Evolutionary conservation across 2,329 filamentous ascomycete genomes (phyloP).

Genomic region (Paecilomyces formosus): DNA sequence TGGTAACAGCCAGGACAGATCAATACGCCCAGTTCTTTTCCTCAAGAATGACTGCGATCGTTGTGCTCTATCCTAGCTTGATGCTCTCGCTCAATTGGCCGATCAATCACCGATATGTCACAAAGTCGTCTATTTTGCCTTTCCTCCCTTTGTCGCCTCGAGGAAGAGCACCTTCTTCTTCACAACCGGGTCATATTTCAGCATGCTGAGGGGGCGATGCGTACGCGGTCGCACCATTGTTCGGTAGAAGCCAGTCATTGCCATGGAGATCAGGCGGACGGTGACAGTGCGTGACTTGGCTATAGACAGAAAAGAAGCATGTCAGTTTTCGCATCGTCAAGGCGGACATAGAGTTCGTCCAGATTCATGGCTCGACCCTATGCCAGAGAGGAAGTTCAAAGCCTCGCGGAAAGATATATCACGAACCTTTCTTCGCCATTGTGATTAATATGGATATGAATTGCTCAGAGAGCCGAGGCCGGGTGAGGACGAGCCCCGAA

Average conservation of each 20-base stretch:
- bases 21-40: neutral
- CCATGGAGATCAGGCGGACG: slow-evolving; percentile 95
- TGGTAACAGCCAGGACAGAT: neutral
- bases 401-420: neutral
- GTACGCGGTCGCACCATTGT: slow-evolving; percentile 77
- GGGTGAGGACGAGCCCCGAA: neutral
- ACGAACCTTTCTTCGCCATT: slow-evolving; percentile 41
- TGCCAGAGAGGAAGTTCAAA: neutral
- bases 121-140: slow-evolving; percentile 29
- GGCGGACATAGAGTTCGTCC: neutral
- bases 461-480: slow-evolving; percentile 1
- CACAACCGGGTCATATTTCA: slow-evolving; percentile 98
- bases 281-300: slow-evolving; percentile 87
- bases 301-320: slow-evolving; percentile 28
- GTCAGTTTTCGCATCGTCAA: slow-evolving; percentile 1
- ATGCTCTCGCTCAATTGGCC: neutral
- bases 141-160: slow-evolving; percentile 76
- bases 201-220: slow-evolving; percentile 82
- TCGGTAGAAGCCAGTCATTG: slow-evolving; percentile 96
- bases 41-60: neutral
- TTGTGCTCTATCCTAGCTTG: neutral
- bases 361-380: neutral
- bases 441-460: slow-evolving; percentile 6
- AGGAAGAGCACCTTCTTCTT: slow-evolving; percentile 94
- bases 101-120: neutral